These are phyloP conservation scores for Hypoxylon fuscum DNA, from an alignment of 495 filamentous ascomycete species.

Conservation along the genomic window DNA sequence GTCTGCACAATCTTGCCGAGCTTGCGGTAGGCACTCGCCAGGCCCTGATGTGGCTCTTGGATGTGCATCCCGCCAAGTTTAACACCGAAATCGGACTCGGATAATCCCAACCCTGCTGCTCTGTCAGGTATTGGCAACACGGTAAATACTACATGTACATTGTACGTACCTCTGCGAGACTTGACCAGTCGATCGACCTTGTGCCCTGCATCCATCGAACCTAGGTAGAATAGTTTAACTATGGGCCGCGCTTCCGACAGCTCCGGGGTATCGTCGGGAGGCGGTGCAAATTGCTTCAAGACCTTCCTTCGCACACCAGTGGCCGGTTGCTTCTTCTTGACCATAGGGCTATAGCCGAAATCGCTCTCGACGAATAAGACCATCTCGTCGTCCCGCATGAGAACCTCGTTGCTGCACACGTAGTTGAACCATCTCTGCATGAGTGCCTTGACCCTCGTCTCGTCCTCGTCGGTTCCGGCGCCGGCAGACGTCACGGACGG, in stretches of 20 bases:
- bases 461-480: slow-evolving; percentile 96
- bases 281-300: slow-evolving; percentile 98
- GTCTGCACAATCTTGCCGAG: slow-evolving; percentile 92
- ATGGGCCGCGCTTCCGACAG: slow-evolving; percentile 85
- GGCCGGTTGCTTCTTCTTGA: slow-evolving; percentile 95
- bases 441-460: slow-evolving; percentile 82
- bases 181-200: slow-evolving; percentile 96
- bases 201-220: slow-evolving; percentile 93
- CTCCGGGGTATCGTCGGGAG: slow-evolving; percentile 96
- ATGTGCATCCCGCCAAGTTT: slow-evolving; percentile 85
- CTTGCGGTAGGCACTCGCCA: slow-evolving; percentile 91
- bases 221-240: slow-evolving; percentile 96
- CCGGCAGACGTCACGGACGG: slow-evolving; percentile 91
- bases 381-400: slow-evolving; percentile 96
- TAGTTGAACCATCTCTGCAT: slow-evolving; percentile 97
- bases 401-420: slow-evolving; percentile 87
- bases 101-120: slow-evolving; percentile 79
- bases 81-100: slow-evolving; percentile 92
- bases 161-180: slow-evolving; percentile 79
- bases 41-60: slow-evolving; percentile 88
- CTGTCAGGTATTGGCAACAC: slow-evolving; percentile 23
- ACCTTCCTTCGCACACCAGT: slow-evolving; percentile 94
- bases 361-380: slow-evolving; percentile 97
- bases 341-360: slow-evolving; percentile 95
- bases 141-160: slow-evolving; percentile 1